Percentiles rank a stretch among this genome's conserved stretches.
Evolutionary conservation across 1,284 basidiomycete genomes (phyloP).

Genomic region (Sphagnurus paluster): DNA sequence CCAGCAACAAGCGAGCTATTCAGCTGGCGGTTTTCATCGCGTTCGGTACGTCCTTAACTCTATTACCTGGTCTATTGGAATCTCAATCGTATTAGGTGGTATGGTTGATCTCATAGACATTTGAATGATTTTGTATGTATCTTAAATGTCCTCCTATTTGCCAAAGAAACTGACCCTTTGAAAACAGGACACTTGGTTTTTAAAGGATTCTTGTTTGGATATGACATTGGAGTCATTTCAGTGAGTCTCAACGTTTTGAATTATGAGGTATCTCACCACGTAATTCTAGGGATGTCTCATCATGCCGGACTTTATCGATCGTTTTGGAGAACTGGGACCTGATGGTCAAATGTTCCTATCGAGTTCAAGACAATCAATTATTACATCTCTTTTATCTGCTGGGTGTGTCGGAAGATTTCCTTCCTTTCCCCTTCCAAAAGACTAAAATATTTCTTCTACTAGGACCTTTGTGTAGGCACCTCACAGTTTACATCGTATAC

Average conservation of each 20-base stretch:
- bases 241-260: constrained; percentile 21
- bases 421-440: too few relatives aligned
- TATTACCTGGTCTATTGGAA: constrained; percentile 14
- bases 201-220: constrained; percentile 61
- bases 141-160: background rate
- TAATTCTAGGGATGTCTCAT: constrained; percentile 68
- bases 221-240: constrained; percentile 71
- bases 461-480: constrained; percentile 63
- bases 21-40: constrained; percentile 62
- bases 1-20: constrained; percentile 59
- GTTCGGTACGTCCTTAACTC: constrained; percentile 40
- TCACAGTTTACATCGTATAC: background rate
- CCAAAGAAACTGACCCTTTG: constrained; percentile 3
- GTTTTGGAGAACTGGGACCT: constrained; percentile 59
- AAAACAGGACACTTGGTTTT: constrained; percentile 4
- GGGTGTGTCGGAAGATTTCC: constrained; percentile 42
- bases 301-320: constrained; percentile 73
- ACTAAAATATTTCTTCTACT: background rate
- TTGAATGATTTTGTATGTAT: constrained; percentile 11
- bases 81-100: constrained; percentile 24
- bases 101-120: constrained; percentile 1
- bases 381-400: constrained; percentile 77
- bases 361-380: constrained; percentile 69
- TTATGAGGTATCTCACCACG: background rate
- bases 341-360: constrained; percentile 56